Percentiles rank a stretch among this genome's conserved stretches.
Conservation (phyloP, 352 stramenopile species). For the Phytophthora cactorum region DNA sequence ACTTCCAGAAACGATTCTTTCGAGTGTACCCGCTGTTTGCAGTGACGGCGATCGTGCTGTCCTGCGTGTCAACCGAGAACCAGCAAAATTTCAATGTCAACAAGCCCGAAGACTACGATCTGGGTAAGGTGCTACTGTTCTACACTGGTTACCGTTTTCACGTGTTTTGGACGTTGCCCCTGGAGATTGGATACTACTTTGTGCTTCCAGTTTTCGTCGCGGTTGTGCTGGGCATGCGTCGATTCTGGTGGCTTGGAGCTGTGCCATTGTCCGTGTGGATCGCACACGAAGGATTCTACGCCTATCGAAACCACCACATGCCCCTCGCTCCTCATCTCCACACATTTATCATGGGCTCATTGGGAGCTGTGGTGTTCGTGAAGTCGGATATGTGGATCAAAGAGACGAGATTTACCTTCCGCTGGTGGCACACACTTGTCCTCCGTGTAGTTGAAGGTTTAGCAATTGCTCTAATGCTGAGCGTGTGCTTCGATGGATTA, state of each 20-base stretch:
- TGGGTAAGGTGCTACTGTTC: conserved; percentile 48
- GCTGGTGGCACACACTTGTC: conserved; percentile 23
- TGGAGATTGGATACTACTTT: conserved; percentile 43
- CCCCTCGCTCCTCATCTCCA: conserved; percentile 26
- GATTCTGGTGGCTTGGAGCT: conserved; percentile 36
- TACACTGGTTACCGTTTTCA: conserved; percentile 38
- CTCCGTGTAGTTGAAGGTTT: neutral
- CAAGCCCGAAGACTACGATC: conserved; percentile 36
- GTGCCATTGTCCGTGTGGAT: conserved; percentile 26
- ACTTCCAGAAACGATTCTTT: conserved; percentile 59
- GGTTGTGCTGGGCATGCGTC: conserved; percentile 21
- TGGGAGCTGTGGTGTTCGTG: conserved; percentile 40
- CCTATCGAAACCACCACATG: conserved; percentile 24
- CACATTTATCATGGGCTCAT: conserved; percentile 42
- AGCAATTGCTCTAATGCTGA: neutral
- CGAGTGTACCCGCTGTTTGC: conserved; percentile 61
- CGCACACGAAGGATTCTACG: conserved; percentile 22
- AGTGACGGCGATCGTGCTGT: conserved; percentile 39
- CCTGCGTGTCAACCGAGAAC: conserved; percentile 32
- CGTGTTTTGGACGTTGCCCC: conserved; percentile 40
- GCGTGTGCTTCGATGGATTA: neutral
- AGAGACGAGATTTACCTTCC: conserved; percentile 16
- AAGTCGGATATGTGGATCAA: conserved; percentile 14
- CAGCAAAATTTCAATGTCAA: conserved; percentile 18
- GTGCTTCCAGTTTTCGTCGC: conserved; percentile 45